Evolutionary conservation across 495 filamentous ascomycete species (phyloP).

Genomic region (Hypoxylon perforatum): DNA sequence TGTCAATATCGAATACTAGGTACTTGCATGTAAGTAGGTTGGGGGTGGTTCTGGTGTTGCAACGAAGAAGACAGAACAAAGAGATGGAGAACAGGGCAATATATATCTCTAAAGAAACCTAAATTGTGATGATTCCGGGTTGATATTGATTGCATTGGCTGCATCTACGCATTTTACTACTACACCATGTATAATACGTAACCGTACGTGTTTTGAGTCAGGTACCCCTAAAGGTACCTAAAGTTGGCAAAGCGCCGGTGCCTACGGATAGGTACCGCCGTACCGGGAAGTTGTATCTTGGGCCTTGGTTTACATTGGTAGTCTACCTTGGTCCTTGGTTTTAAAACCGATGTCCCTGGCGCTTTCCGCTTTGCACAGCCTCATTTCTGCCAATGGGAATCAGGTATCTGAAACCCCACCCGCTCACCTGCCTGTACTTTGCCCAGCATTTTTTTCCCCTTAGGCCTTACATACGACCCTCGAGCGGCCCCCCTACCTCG

Average conservation of each 20-base stretch:
- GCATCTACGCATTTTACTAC: background rate
- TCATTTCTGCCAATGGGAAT: slow-evolving; percentile 38
- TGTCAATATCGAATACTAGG: no score
- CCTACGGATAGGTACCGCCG: slow-evolving; percentile 1
- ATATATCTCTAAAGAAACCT: slow-evolving; percentile 9
- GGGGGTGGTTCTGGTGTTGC: slow-evolving; percentile 12
- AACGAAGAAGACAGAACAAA: slow-evolving; percentile 12
- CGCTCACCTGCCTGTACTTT: slow-evolving; percentile 26
- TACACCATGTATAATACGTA: background rate
- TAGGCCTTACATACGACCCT: slow-evolving; percentile 27
- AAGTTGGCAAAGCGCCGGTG: slow-evolving; percentile 10
- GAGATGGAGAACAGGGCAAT: slow-evolving; percentile 9
- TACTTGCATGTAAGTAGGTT: no score
- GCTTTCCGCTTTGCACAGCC: slow-evolving; percentile 38
- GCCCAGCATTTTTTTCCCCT: slow-evolving; percentile 21
- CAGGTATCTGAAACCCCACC: slow-evolving; percentile 37
- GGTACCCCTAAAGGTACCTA: slow-evolving; percentile 1
- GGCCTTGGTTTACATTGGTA: no score
- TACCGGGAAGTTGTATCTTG: background rate
- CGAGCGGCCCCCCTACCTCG: no score
- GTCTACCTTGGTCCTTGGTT: background rate
- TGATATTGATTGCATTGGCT: slow-evolving; percentile 17
- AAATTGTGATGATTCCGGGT: slow-evolving; percentile 14
- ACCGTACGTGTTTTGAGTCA: no score
- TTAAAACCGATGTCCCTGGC: slow-evolving; percentile 22